Base-by-base conservation (phyloP, 768 basidiomycete species). In the Tricholoma sp. region DNA sequence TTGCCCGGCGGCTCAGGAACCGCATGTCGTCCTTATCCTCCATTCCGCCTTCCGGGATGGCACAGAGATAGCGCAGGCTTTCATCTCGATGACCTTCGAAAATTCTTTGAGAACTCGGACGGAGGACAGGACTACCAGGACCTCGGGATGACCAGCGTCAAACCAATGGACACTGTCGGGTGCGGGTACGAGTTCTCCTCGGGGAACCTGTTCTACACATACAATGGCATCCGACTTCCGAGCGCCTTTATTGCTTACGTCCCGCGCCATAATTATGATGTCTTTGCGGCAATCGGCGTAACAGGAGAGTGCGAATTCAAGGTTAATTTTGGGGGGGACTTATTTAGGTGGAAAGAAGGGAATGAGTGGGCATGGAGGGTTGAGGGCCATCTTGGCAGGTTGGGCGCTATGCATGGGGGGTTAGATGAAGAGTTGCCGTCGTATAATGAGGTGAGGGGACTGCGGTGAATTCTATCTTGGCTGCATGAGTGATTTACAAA, bases 11-110 rank as follows among this genome's bases (percentile, higher is more conserved):
- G 37, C 8, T 1, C 41, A 87, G 86, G 87, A 7, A 85, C 83
- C 1, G 74, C 83, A 10, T 87, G 85, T 63, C 74, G 74, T 16
- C 86, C 87, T 3, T 87, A 87, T 61, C 87, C 86, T 0, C 68
- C 70, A 1, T 87, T 81, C 75, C 78, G 86, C 18, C 74, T 86
- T 43, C 87, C 87, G 39, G 86, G 86, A 3, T 88, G 87, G 87
- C 84, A 89, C 63, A 72, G 86, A 50, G 72, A 80, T 41, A 86
- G 85, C 54, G 81, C 82, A 1, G 86, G 79, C 1, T 71, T 86
- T 24, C 86, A 88, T 61, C 76, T 88, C 32, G 87, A 88, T 64
- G 86, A 88, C 69, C 72, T 85, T 64, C 79, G 83, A 65, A 88
- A 87, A 68, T 88, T 88, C 75, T 88, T 83, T 57, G 85, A 87